A percentile compares a stretch with the other conserved stretches of the same genome.
phyloP scores from a whole-genome alignment of 495 filamentous ascomycete genomes.

The Lasiosphaeriaceae sp. region DNA sequence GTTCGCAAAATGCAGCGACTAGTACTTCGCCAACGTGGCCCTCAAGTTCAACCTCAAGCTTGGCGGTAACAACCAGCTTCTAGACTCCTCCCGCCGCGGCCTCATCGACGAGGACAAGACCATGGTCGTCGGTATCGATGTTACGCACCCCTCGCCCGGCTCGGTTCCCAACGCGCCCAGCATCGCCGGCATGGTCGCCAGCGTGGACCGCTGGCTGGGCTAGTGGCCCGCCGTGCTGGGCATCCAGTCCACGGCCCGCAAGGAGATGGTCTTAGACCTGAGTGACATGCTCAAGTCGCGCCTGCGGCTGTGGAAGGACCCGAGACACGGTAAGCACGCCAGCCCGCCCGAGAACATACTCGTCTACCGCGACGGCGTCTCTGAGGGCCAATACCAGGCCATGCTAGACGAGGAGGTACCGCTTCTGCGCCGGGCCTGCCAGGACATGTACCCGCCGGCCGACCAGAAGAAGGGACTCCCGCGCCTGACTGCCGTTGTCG shows the following conservation, averaged over 20 bases:
- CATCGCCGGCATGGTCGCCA: constrained; percentile 58
- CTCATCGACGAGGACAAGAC: constrained; percentile 53
- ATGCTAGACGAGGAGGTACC: constrained; percentile 49
- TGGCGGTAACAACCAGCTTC: constrained; percentile 67
- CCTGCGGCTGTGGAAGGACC: constrained; percentile 46
- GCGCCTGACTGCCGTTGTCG: constrained; percentile 53
- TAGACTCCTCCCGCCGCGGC: not conserved
- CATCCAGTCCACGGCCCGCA: not conserved
- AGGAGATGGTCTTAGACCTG: not conserved
- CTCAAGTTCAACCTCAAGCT: constrained; percentile 81
- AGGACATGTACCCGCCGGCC: not conserved
- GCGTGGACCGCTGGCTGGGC: not conserved
- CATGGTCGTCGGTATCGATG: constrained; percentile 80
- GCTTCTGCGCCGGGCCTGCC: constrained; percentile 8
- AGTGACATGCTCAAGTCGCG: not conserved
- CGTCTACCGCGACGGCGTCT: constrained; percentile 83
- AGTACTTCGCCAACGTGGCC: constrained; percentile 67
- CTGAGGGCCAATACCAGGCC: constrained; percentile 67
- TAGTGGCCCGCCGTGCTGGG: constrained; percentile 1
- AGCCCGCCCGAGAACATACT: constrained; percentile 62
- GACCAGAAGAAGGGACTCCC: constrained; percentile 25
- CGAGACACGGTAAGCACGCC: constrained; percentile 33
- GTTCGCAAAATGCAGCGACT: constrained; percentile 35
- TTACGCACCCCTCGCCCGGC: constrained; percentile 65
- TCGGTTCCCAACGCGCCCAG: constrained; percentile 42